phyloP scores from a whole-genome alignment of 164 flowering plant genomes.

The Tetracentron sinense region DNA sequence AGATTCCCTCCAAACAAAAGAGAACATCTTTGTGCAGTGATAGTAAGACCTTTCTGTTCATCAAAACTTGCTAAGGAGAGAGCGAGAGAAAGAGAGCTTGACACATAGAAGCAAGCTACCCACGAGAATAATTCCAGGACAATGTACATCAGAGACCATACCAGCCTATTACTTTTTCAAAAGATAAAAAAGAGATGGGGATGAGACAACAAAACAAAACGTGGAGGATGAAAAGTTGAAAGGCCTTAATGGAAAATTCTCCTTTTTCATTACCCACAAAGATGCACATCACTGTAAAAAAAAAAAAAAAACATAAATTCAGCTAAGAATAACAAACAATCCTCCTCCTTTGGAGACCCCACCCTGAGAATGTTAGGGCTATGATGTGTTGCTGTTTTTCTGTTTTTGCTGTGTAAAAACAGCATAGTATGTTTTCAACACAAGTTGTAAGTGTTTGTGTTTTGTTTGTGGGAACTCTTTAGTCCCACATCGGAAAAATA shows the following conservation, averaged over 20 bases:
- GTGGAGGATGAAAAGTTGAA: slow-evolving; percentile 3
- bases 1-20: slow-evolving; percentile 11
- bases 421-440: neutral
- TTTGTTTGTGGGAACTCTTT: too few species aligned
- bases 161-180: neutral
- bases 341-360: neutral
- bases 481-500: too few species aligned
- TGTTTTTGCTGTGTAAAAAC: too few species aligned
- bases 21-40: neutral
- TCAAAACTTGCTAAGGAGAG: neutral
- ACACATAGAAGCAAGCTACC: neutral
- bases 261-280: slow-evolving; percentile 9
- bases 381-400: too few species aligned
- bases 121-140: slow-evolving; percentile 5
- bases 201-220: neutral
- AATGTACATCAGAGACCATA: neutral
- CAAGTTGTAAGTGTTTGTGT: too few species aligned
- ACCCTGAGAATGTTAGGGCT: slow-evolving; percentile 10
- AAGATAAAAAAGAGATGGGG: neutral
- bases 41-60: neutral
- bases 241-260: slow-evolving; percentile 9
- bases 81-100: neutral
- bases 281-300: neutral
- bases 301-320: neutral
- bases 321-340: neutral